phyloP scores from a whole-genome alignment of 176 grass and related monocot genomes.

The Ananas comosus region DNA sequence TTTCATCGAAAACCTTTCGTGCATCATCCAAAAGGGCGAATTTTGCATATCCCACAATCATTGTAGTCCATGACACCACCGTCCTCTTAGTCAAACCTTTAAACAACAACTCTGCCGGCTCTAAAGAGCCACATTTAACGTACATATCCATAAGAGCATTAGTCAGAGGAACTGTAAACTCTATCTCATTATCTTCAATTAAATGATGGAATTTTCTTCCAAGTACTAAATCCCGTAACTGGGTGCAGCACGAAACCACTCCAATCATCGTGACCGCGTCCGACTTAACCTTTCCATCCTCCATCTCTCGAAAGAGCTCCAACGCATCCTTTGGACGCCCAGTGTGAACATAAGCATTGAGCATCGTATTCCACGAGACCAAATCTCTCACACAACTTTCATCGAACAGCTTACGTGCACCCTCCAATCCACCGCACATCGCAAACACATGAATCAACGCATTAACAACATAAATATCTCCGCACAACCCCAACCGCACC shows the following conservation, averaged over 20 bases:
- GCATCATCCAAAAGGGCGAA: conserved; percentile 40
- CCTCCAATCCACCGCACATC: neutral
- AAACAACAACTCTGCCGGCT: conserved; percentile 32
- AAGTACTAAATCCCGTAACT: conserved; percentile 40
- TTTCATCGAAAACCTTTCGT: conserved; percentile 51
- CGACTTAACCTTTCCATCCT: conserved; percentile 1
- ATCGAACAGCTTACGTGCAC: conserved; percentile 2
- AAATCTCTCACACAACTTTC: conserved; percentile 5
- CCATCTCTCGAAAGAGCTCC: conserved; percentile 36
- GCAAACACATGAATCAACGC: conserved; percentile 2
- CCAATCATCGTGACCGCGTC: conserved; percentile 55
- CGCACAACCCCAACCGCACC: neutral
- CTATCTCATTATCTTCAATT: conserved; percentile 27
- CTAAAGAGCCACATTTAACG: conserved; percentile 38
- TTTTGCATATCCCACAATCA: conserved; percentile 46
- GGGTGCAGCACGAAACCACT: conserved; percentile 22
- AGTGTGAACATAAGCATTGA: conserved; percentile 28
- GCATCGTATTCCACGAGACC: conserved; percentile 4
- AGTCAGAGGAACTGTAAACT: conserved; percentile 27
- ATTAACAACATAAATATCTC: conserved; percentile 9
- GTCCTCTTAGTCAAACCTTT: conserved; percentile 23
- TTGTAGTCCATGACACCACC: conserved; percentile 53
- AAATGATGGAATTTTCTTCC: conserved; percentile 26
- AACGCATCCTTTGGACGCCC: conserved; percentile 26
- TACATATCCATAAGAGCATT: conserved; percentile 59